Evolutionary conservation across 495 filamentous ascomycete species (phyloP), one percentile per base, ranked within the genome.

Genomic region (Hypoxylon trugodes): DNA sequence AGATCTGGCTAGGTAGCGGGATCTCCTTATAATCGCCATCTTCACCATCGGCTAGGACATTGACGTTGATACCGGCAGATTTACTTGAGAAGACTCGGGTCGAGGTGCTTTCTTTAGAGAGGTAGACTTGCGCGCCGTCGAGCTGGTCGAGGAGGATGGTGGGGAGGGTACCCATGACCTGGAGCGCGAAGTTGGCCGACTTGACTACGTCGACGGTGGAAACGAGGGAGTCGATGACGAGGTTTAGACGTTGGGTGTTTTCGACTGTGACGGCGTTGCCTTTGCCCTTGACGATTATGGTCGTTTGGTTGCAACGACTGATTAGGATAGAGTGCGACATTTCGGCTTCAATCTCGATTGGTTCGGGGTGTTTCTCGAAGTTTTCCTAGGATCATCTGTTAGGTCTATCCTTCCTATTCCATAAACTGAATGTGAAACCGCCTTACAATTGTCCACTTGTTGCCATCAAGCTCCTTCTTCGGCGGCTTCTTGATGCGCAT

Each of bases 251-350:
- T 16, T 77, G 86, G 61, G 89, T 93, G 78, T 97, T 96, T 74
- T 97, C 94, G 65, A 98, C 81, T 15, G 93, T 92, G 60, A 99
- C 89, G 9, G 93, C 92, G 75, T 98, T 99, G 28, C 90, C 92
- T 74, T 99, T 99, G 77, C 90, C 92, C 54, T 83, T 86, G 65
- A 99, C 79, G 64, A 93, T 89, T 69, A 99, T 85, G 32, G 92
- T 92, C n/a, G 89, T 89, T 73, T 93, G 91, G 76, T 82, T 91
- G 82, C 96, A 98, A 45, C 88, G 87, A 66, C 88, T 88, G 75
- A 99, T 93, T 68, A 98, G 87, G 64, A 99, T 88, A 7, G 92
- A 94, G 54, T 99, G 95, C 59, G 87, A 85, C 74, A 95, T 89
- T 38, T 84, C 78, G 5, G 90, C 93, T 35, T 90, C 78, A 71